A percentile compares a stretch with the other conserved stretches of the same genome.
Conservation (phyloP, 2,329 filamentous ascomycete genomes). For the Mariannaea elegans region DNA sequence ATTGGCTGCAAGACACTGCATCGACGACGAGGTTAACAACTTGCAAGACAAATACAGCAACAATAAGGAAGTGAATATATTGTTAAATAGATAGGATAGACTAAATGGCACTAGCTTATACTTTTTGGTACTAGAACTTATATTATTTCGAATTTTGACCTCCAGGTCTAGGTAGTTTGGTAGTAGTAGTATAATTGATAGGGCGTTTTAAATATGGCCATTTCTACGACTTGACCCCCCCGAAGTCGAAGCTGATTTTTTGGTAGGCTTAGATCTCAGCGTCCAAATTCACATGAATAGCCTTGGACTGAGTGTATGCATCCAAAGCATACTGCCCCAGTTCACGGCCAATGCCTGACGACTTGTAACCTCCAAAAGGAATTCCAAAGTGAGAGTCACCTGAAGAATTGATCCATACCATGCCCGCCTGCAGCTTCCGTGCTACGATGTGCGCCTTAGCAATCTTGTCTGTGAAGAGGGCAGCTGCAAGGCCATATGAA, state of each 20-base stretch:
- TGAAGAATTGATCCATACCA: conserved; percentile 50
- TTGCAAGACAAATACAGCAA: not conserved
- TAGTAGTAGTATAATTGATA: too few species aligned
- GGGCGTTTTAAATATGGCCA: too few species aligned
- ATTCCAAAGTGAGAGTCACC: conserved; percentile 39
- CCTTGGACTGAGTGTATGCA: conserved; percentile 40
- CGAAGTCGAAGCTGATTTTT: too few species aligned
- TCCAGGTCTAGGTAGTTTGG: too few species aligned
- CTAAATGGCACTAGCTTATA: too few species aligned
- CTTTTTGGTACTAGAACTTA: too few species aligned
- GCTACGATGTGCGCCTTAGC: conserved; percentile 48
- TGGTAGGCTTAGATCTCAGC: conserved; percentile 21
- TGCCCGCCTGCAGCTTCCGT: conserved; percentile 62
- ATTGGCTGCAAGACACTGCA: not conserved
- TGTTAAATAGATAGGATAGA: too few species aligned
- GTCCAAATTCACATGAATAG: conserved; percentile 38
- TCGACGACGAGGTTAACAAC: not conserved
- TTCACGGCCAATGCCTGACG: conserved; percentile 37
- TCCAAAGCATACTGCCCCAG: conserved; percentile 39
- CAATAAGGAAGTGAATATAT: not conserved
- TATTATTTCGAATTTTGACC: too few species aligned
- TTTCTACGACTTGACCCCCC: too few species aligned
- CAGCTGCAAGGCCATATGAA: conserved; percentile 62
- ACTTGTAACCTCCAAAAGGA: conserved; percentile 42
- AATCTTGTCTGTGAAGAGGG: conserved; percentile 65